These are phyloP conservation scores for Ilex paraguariensis DNA, from an alignment of 305 asterid genomes.

Conservation along the genomic window DNA sequence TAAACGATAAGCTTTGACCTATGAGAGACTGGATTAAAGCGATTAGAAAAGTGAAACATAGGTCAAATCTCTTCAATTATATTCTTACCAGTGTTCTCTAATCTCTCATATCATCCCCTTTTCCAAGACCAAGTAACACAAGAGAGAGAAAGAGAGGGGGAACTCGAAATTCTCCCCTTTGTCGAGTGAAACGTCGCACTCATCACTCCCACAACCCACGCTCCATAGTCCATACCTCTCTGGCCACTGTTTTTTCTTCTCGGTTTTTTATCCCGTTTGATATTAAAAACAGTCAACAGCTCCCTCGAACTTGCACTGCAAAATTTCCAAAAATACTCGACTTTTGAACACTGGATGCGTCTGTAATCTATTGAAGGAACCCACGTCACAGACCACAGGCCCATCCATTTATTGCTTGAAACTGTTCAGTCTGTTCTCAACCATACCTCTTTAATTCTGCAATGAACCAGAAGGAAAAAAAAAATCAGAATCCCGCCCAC, in stretches of 20 bases:
- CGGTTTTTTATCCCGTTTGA: slow-evolving; percentile 6
- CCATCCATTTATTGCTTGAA: slow-evolving; percentile 32
- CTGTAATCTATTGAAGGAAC: too few species aligned
- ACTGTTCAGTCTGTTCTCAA: slow-evolving; percentile 23
- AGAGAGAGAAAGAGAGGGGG: slow-evolving; percentile 11
- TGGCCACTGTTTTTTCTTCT: not conserved
- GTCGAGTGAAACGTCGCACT: slow-evolving; percentile 74
- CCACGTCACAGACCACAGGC: not conserved
- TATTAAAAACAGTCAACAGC: slow-evolving; percentile 26
- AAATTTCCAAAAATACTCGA: too few species aligned
- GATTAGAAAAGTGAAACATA: slow-evolving; percentile 1
- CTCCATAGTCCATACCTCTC: slow-evolving; percentile 13
- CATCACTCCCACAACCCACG: slow-evolving; percentile 36
- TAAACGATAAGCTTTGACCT: slow-evolving; percentile 5
- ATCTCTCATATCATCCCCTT: slow-evolving; percentile 39
- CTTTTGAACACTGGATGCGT: too few species aligned
- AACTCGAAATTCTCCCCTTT: slow-evolving; percentile 22
- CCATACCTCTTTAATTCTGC: slow-evolving; percentile 26
- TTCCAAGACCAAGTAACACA: slow-evolving; percentile 35
- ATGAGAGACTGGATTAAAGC: not conserved
- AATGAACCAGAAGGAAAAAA: not conserved
- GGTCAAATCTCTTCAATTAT: slow-evolving; percentile 19
- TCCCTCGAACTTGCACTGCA: not conserved
- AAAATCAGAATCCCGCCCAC: slow-evolving; percentile 3
- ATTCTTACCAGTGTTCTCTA: slow-evolving; percentile 21